Base-by-base conservation (phyloP, 139 green algal species). In the Desmodesmus armatus region DNA sequence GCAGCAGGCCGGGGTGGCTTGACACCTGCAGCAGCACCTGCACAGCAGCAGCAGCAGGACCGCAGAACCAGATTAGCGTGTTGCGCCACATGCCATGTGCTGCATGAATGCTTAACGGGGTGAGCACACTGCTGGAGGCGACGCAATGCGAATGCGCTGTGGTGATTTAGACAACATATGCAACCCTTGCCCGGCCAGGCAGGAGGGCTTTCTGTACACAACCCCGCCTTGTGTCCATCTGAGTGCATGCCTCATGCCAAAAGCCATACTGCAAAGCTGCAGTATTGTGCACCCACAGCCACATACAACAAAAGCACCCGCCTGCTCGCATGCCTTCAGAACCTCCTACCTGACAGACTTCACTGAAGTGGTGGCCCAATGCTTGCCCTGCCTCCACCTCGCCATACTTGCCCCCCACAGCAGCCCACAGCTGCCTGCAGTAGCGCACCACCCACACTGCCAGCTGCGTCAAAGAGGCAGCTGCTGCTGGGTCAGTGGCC, bases 1-100 rank as follows among this genome's bases (percentile, higher is more conserved):
- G 11, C 33, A 73, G 37, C 55, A 82, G 55, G 25, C 55, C 76
- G n/a, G 76, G 76, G 27, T 33, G 55, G 13, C 37, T 44, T 7
- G 55, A 37, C 5, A 40, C 76, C 17, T 82, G 53, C 19, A 82
- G 43, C 76, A 82, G 55, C 53, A 82, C 76, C 76, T 82, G 76
- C 49, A 55, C 23, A 67, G 23, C 27, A 1, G 2, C 58, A 67
- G 23, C 23, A 67, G 27, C 27, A 67, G 15, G 58, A 37, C 7
- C 27, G 6, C 17, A 15, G n/a, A 6, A 71, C 5, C 13, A 41
- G n/a, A 23, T 19, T 3, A 41, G 29, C 31, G 6, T 71, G 19
- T 62, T 17, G 19, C 1, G 0, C 21, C 17, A 62, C 1, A 62
- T 62, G 19, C 1, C 1, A 27, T 62, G 19, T 62, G 51, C 51